Evolutionary conservation across 2,329 filamentous ascomycete species (phyloP).

Genomic region (Fusarium stilboides): DNA sequence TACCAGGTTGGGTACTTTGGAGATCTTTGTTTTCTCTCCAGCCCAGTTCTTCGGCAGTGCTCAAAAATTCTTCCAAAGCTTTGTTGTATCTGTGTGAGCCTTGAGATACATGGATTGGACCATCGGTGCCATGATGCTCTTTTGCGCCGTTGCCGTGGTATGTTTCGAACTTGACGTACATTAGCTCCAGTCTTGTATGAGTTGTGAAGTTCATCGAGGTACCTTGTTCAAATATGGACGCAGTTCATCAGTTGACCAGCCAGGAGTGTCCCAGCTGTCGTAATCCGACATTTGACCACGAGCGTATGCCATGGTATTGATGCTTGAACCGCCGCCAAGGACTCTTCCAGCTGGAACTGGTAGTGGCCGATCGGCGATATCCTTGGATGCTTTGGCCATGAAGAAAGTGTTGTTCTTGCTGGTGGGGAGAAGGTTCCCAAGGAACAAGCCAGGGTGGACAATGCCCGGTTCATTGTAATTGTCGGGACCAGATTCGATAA

Average conservation of each 20-base stretch:
- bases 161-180: background rate
- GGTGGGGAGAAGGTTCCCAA: background rate
- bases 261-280: background rate
- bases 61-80: background rate
- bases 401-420: background rate
- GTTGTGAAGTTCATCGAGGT: background rate
- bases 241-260: background rate
- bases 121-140: background rate
- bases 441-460: background rate
- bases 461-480: background rate
- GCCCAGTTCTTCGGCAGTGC: background rate
- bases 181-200: background rate
- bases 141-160: background rate
- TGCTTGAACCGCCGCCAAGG: background rate
- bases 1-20: background rate
- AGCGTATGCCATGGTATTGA: conserved; percentile 5
- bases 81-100: background rate
- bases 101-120: background rate
- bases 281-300: background rate
- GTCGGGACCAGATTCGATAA: background rate
- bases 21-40: background rate
- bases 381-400: background rate
- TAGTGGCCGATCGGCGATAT: background rate
- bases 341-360: background rate
- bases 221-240: conserved; percentile 2